Conservation (phyloP, 768 basidiomycete genomes). For the Rickenella mellea region DNA sequence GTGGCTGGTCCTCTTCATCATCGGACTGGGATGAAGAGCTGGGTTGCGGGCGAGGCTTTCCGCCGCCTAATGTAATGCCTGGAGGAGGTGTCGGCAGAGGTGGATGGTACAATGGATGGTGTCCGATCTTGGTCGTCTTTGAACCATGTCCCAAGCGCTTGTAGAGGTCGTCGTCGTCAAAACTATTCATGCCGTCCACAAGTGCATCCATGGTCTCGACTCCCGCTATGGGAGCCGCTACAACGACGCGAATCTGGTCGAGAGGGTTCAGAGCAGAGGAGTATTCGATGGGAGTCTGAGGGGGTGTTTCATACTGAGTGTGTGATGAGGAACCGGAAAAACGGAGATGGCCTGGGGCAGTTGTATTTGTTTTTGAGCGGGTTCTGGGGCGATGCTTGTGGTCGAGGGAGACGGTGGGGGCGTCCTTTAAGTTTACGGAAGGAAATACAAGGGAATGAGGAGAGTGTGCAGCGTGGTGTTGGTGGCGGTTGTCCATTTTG, state of each 20-base stretch:
- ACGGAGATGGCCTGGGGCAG: too few relatives aligned
- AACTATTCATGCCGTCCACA: constrained; percentile 83
- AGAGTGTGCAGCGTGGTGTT: too few relatives aligned
- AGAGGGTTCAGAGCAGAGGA: constrained; percentile 17
- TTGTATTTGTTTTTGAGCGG: too few relatives aligned
- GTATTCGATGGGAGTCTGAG: constrained; percentile 56
- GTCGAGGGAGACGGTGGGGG: too few relatives aligned
- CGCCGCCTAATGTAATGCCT: constrained; percentile 56
- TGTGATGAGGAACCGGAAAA: not conserved
- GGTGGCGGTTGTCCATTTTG: too few relatives aligned
- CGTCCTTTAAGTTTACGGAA: too few relatives aligned
- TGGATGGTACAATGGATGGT: constrained; percentile 74
- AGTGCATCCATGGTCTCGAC: constrained; percentile 85
- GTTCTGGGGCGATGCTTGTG: too few relatives aligned
- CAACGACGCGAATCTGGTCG: constrained; percentile 33
- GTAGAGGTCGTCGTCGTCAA: constrained; percentile 44
- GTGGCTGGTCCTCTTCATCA: constrained; percentile 39
- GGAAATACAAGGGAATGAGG: too few relatives aligned
- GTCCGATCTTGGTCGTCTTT: constrained; percentile 43
- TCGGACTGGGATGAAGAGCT: constrained; percentile 34
- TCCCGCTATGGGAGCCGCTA: constrained; percentile 68
- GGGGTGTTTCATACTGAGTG: constrained; percentile 55
- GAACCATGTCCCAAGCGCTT: constrained; percentile 28
- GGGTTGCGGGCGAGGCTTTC: constrained; percentile 18
- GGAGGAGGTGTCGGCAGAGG: constrained; percentile 80